Evolutionary conservation across 2,329 filamentous ascomycete genomes (phyloP), one percentile per base, ranked within the genome.

Genomic region (Pseudogymnoascus sp.): DNA sequence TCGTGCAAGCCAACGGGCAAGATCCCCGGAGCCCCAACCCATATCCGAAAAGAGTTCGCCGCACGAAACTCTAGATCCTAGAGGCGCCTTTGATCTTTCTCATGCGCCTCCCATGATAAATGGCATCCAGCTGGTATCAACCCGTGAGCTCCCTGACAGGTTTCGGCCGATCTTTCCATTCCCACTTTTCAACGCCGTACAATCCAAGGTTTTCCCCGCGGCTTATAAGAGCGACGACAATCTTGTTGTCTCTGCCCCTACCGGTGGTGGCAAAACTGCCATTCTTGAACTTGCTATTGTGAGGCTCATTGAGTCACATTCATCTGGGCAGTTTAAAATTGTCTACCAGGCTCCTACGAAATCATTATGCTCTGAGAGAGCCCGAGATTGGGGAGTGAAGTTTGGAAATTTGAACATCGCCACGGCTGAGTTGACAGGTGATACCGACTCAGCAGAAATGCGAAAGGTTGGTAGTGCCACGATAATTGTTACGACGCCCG

Each of bases 311-410:
- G 80, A 81, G 37, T 79, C 76, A 4, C 79, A 82, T 59, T 73
- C 79, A 73, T 83, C 75, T 70, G 84, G 76, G 72, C 78, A 86
- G 59, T 92, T 88, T 80, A 96, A 96, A 73, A 85, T 93, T 46
- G 83, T 96, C 2, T 96, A 96, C 69, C 89, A 91, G 75, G 91
- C 91, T 10, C 91, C 91, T 0, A 93, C 89, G 0, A 96, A 95
- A 68, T 89, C 91, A 0, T 78, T 96, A 1, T 96, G 91, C 71
- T 83, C 88, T 0, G 91, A 96, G 71, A 79, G 89, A 38, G 82
- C 88, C 60, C 83, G 84, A 59, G 91, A 96, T 69, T 96, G 91
- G 91, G 81, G 85, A 65, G 79, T 78, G 59, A 95, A 92, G 69
- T 93, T 96, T 70, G 79, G 78, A 24, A 77, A 82, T 12, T 76